Percentiles rank a stretch among this genome's conserved stretches.
Evolutionary conservation across 2,329 filamentous ascomycete species (phyloP).

Genomic region (Orbilia oligospora): DNA sequence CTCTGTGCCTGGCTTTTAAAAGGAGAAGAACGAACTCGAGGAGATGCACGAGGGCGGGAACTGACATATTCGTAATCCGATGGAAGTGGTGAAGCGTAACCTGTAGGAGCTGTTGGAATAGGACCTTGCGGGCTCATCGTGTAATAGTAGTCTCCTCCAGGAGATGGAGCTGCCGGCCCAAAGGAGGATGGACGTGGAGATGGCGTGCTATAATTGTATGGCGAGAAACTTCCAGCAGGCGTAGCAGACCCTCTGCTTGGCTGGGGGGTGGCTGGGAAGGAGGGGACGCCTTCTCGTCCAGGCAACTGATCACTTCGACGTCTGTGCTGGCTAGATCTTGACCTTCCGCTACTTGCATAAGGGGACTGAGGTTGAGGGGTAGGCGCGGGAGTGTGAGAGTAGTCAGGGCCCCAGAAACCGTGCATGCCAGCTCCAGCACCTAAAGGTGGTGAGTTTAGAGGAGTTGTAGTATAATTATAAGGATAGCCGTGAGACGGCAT

Average conservation of each 20-base stretch:
- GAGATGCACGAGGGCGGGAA: conserved; percentile 60
- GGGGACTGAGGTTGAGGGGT: conserved; percentile 61
- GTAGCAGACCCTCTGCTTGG: conserved; percentile 55
- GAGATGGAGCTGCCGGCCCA: conserved; percentile 48
- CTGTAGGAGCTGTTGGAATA: conserved; percentile 44
- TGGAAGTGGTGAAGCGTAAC: conserved; percentile 51
- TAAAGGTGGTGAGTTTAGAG: conserved; percentile 61
- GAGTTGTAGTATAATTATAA: conserved; percentile 60
- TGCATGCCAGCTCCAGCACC: conserved; percentile 61
- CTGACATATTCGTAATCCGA: conserved; percentile 61
- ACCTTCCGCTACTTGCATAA: conserved; percentile 53
- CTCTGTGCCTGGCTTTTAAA: conserved; percentile 58
- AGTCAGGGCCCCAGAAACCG: conserved; percentile 57
- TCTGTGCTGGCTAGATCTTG: conserved; percentile 48
- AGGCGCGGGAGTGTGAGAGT: conserved; percentile 59
- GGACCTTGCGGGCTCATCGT: conserved; percentile 57
- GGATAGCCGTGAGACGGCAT: conserved; percentile 61
- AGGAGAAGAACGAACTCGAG: conserved; percentile 60
- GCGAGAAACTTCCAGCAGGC: conserved; percentile 55
- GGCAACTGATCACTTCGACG: conserved; percentile 60
- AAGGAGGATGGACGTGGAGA: conserved; percentile 55
- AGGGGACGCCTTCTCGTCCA: conserved; percentile 53
- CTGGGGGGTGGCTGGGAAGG: conserved; percentile 59
- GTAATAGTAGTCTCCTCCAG: conserved; percentile 50
- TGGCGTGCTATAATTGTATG: conserved; percentile 56